Evolutionary conservation across 306 rosid species (phyloP).

Genomic region (Ammopiptanthus mongolicus): DNA sequence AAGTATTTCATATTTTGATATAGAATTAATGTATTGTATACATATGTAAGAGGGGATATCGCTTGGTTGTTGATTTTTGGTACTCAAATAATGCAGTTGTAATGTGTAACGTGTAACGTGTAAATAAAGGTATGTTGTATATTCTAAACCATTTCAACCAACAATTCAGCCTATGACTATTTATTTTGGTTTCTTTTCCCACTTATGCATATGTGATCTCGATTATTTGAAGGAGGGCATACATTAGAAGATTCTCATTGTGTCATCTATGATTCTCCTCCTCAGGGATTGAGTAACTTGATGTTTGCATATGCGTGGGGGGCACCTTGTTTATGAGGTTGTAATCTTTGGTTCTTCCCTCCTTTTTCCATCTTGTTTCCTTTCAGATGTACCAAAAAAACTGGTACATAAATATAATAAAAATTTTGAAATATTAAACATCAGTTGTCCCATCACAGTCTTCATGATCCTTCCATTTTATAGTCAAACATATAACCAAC

Average conservation of each 20-base stretch:
- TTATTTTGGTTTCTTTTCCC: background rate
- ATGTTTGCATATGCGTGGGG: background rate
- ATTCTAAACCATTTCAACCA: background rate
- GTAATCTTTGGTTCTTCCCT: background rate
- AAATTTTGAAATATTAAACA: background rate
- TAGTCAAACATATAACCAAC: background rate
- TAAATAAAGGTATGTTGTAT: background rate
- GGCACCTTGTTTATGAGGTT: background rate
- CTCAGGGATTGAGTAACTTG: background rate
- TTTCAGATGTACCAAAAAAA: background rate
- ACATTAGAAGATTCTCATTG: no score
- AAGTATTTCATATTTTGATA: no score
- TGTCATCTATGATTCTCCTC: background rate
- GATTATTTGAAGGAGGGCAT: no score
- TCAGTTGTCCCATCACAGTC: background rate
- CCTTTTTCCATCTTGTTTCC: background rate
- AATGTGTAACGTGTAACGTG: background rate
- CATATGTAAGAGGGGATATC: no score
- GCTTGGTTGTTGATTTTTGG: no score
- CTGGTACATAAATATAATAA: no score
- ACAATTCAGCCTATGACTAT: background rate
- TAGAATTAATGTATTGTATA: no score
- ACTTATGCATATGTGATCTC: no score
- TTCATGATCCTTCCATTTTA: background rate
- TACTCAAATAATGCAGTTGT: background rate